Conservation (phyloP, 2,329 filamentous ascomycete genomes). For the Davidsoniella virescens region DNA sequence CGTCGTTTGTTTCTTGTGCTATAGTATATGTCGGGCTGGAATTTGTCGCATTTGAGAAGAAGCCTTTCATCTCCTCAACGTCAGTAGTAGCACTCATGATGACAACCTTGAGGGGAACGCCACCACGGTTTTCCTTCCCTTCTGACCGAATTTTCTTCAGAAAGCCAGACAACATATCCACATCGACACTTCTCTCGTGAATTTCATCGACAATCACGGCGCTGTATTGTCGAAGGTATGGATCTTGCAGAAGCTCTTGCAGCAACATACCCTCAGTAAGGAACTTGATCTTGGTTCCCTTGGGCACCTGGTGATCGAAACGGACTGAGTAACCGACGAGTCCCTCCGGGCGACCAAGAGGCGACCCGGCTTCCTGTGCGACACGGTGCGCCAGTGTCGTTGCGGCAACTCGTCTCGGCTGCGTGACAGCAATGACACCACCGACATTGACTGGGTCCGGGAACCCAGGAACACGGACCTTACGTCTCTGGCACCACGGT, state of each 20-base stretch:
- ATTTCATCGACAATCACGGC: constrained; percentile 91
- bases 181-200: constrained; percentile 87
- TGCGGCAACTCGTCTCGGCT: constrained; percentile 84
- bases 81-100: constrained; percentile 97
- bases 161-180: constrained; percentile 81
- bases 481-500: constrained; percentile 56
- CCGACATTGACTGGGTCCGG: constrained; percentile 38
- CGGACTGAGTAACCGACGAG: constrained; percentile 83
- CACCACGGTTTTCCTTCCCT: constrained; percentile 47
- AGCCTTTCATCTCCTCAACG: constrained; percentile 51
- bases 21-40: background rate
- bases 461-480: constrained; percentile 20
- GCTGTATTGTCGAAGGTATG: constrained; percentile 68
- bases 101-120: constrained; percentile 67
- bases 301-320: constrained; percentile 77
- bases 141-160: constrained; percentile 57
- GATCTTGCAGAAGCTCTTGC: constrained; percentile 81
- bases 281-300: constrained; percentile 76
- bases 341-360: constrained; percentile 26
- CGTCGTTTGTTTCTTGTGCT: background rate
- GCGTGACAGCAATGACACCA: constrained; percentile 84
- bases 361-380: constrained; percentile 53
- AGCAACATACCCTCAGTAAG: constrained; percentile 92
- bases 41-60: constrained; percentile 38
- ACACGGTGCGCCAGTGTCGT: constrained; percentile 82